Conservation (phyloP, 345 rosid genomes). For the Syzygium oleosum region DNA sequence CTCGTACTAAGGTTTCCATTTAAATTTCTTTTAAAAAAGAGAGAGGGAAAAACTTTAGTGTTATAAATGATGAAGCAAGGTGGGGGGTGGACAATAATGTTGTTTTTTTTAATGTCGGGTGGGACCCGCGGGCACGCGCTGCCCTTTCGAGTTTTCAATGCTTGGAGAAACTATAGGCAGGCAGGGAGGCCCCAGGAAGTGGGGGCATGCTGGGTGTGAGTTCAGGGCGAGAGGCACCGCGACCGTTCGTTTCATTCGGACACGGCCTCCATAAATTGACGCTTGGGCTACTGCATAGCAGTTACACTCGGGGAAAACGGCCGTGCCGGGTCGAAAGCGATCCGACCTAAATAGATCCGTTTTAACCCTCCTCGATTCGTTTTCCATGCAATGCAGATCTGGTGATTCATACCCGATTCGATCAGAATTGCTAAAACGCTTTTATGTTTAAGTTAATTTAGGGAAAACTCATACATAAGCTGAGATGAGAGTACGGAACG, state of each 20-base stretch:
- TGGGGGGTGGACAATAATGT: neutral
- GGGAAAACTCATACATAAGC: fast-evolving
- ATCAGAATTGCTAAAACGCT: too few relatives aligned
- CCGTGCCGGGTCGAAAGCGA: too few relatives aligned
- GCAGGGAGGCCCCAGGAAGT: neutral
- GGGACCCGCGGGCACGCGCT: neutral
- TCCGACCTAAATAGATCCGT: too few relatives aligned
- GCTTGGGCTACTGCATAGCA: neutral
- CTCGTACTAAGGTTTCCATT: neutral
- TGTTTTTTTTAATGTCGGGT: neutral
- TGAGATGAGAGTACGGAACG: too few relatives aligned
- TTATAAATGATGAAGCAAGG: neutral
- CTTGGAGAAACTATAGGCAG: neutral
- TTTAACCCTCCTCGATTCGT: too few relatives aligned
- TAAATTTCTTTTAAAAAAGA: neutral
- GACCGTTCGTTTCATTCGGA: neutral
- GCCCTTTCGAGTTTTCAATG: neutral
- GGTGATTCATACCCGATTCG: too few relatives aligned
- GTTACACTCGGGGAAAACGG: too few relatives aligned
- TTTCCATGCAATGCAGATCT: too few relatives aligned
- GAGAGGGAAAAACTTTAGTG: neutral
- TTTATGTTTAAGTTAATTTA: too few relatives aligned
- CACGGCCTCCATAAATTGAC: neutral
- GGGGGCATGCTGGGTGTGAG: neutral
- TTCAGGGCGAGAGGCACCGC: neutral